phyloP scores from a whole-genome alignment of 805 yeast genomes.

The Saturnispora saitoi region DNA sequence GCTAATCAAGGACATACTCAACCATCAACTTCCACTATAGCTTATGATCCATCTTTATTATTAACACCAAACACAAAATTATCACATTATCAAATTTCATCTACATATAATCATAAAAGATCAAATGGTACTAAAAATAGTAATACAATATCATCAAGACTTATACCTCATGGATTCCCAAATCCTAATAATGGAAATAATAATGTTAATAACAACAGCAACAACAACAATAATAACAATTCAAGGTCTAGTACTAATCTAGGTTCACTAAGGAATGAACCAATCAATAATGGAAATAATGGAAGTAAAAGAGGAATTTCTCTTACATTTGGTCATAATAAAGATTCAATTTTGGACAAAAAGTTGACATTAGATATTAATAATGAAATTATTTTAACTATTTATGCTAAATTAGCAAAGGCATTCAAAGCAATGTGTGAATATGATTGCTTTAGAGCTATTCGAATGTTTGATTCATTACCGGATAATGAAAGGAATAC shows the following conservation, averaged over 20 bases:
- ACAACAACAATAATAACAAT: neutral
- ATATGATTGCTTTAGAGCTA: slow-evolving; percentile 76
- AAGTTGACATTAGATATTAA: neutral
- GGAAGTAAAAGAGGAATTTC: slow-evolving; percentile 11
- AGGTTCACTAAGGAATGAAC: neutral
- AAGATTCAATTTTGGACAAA: slow-evolving; percentile 1
- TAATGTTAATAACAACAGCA: no score
- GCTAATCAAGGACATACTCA: neutral
- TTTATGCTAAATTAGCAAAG: slow-evolving; percentile 49
- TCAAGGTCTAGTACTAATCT: neutral
- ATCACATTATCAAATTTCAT: neutral
- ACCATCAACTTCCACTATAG: neutral
- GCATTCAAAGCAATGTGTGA: slow-evolving; percentile 51
- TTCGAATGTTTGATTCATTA: slow-evolving; percentile 54
- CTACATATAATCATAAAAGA: neutral
- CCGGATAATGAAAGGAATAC: slow-evolving; percentile 57
- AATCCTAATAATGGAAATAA: slow-evolving; percentile 8
- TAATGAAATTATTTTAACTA: slow-evolving; percentile 26
- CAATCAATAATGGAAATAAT: neutral
- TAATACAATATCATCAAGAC: neutral
- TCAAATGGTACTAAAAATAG: neutral
- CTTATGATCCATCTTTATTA: slow-evolving; percentile 3
- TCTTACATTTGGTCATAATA: neutral
- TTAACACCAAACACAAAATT: slow-evolving; percentile 5
- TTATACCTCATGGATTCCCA: neutral